These are phyloP conservation scores for Hypholoma sublateritium DNA, from an alignment of 768 basidiomycete genomes.

Conservation along the genomic window DNA sequence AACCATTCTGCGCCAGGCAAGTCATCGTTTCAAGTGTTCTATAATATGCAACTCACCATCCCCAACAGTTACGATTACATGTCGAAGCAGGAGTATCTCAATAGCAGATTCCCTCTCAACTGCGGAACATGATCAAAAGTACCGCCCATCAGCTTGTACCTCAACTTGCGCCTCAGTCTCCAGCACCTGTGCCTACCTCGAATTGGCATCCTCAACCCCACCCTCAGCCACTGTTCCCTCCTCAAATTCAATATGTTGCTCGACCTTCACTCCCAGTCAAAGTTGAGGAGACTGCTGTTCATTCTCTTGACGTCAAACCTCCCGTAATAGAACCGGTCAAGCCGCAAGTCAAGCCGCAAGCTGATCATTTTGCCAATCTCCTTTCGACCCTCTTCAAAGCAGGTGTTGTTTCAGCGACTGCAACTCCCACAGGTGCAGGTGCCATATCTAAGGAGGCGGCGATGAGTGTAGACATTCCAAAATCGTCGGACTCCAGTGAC, in stretches of 20 bases:
- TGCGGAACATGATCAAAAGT: constrained; percentile 60
- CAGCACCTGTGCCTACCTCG: constrained; percentile 7
- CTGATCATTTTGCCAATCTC: constrained; percentile 51
- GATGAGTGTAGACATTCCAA: constrained; percentile 19
- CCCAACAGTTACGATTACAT: constrained; percentile 66
- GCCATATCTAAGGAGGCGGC: constrained; percentile 39
- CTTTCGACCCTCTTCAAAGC: constrained; percentile 74
- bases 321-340: not conserved
- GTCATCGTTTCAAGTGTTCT: too few relatives aligned
- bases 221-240: constrained; percentile 16
- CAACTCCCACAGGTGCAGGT: constrained; percentile 51
- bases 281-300: constrained; percentile 4
- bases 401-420: constrained; percentile 65
- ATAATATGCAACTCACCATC: too few relatives aligned
- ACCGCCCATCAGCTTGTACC: constrained; percentile 33
- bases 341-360: not conserved
- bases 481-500: constrained; percentile 33
- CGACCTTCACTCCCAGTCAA: constrained; percentile 8
- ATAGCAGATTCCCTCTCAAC: constrained; percentile 69
- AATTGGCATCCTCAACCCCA: constrained; percentile 16
- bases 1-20: too few relatives aligned
- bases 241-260: constrained; percentile 15
- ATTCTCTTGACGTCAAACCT: not conserved
- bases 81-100: constrained; percentile 82
- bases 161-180: constrained; percentile 20